Base-by-base conservation (phyloP, 2,329 filamentous ascomycete species). In the Tricladium varicosporioides region DNA sequence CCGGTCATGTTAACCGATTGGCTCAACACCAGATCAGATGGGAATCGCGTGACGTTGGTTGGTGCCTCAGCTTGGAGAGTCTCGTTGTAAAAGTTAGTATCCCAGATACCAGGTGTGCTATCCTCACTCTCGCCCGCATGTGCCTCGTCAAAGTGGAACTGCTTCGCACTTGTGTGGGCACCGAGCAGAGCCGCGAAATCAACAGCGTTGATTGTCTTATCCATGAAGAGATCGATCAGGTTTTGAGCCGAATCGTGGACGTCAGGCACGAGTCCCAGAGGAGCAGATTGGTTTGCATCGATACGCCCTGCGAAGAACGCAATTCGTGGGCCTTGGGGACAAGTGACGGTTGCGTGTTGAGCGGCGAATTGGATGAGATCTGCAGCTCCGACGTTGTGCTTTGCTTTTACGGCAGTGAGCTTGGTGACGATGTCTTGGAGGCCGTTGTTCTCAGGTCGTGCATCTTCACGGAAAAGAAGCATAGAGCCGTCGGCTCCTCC, bases 141-240 rank as follows among this genome's bases (percentile, higher is more conserved):
- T 9, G 40, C 11, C n/a, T 53, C 22, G 60, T 80, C 74, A 53
- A 77, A 73, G 58, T 76, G 76, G 53, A 71, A 73, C 62, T 83
- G 80, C 60, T 72, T 74, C 7, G 77, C 75, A 7, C 75, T 71
- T 2, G 76, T 76, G 66, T 84, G 81, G 0, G 81, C 80, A 53
- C 82, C 81, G 2, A 84, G 63, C 1, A 84, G 75, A 1, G 81
- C 80, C 1, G 79, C 76, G 2, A 84, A 74, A 52, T 81, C 80
- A 27, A 69, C 68, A 1, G 78, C 51, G n/a, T 53, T 53, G 2
- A 53, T 53, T 2, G 51, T 53, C 15, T 53, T 53, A 22, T 53
- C 51, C 51, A 53, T 53, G 16, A 53, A 27, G 1, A 53, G 15
- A 33, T 46, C 16, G 9, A 53, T 46, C 19, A 53, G 22, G 22